Conservation (phyloP, 1,284 basidiomycete genomes). For the Cutaneotrichosporon mucoides region DNA sequence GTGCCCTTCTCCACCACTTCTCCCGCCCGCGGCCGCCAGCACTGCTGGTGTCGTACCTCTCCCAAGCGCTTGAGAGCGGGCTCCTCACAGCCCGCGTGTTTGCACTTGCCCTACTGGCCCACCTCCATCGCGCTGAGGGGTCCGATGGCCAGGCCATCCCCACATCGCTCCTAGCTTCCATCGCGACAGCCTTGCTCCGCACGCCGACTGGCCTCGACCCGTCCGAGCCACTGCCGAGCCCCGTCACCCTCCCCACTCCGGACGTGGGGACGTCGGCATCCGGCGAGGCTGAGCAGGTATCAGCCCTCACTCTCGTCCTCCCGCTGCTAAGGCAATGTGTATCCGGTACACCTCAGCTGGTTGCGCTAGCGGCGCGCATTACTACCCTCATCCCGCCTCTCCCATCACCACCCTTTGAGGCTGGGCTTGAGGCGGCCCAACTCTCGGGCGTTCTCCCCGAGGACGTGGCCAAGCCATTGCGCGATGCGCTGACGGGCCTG, state of each 20-base stretch:
- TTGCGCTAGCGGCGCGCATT: slow-evolving; percentile 24
- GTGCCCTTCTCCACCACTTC: slow-evolving; percentile 26
- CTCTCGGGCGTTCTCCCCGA: slow-evolving; percentile 34
- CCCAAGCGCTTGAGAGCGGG: slow-evolving; percentile 18
- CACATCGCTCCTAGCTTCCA: slow-evolving; percentile 15
- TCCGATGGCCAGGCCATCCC: not conserved
- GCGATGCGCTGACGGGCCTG: slow-evolving; percentile 35
- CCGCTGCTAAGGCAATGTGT: slow-evolving; percentile 34
- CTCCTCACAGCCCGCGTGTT: slow-evolving; percentile 26
- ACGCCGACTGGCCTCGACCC: slow-evolving; percentile 23
- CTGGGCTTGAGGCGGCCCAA: slow-evolving; percentile 39
- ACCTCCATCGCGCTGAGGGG: slow-evolving; percentile 13
- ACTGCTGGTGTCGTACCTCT: slow-evolving; percentile 32
- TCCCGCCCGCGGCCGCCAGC: slow-evolving; percentile 26
- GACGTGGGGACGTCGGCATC: slow-evolving; percentile 28
- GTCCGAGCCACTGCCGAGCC: slow-evolving; percentile 11
- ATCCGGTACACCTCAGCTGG: slow-evolving; percentile 11
- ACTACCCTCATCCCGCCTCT: slow-evolving; percentile 30
- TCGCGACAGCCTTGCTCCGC: slow-evolving; percentile 23
- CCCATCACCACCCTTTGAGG: slow-evolving; percentile 41
- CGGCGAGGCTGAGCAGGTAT: slow-evolving; percentile 9
- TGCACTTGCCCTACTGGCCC: slow-evolving; percentile 26
- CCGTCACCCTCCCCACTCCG: slow-evolving; percentile 14
- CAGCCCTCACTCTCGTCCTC: slow-evolving; percentile 32
- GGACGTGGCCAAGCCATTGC: slow-evolving; percentile 29